Conservation (phyloP, 2,329 filamentous ascomycete species). For the Fusarium xylarioides region DNA sequence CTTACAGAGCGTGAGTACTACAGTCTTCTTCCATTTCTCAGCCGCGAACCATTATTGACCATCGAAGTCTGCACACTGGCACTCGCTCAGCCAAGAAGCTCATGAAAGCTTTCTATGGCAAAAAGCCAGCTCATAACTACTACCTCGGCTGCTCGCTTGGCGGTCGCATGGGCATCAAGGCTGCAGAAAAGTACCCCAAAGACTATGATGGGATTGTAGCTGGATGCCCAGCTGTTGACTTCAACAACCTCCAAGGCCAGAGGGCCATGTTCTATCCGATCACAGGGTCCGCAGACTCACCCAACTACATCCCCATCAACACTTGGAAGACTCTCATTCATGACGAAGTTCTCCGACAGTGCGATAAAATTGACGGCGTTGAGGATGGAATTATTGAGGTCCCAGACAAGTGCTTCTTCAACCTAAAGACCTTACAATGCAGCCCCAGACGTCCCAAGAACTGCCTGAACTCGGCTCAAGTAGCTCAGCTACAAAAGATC, state of each 20-base stretch:
- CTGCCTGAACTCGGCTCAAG: conserved; percentile 8
- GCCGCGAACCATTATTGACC: background rate
- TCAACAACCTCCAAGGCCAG: conserved; percentile 50
- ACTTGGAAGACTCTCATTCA: conserved; percentile 46
- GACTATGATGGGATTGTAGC: conserved; percentile 63
- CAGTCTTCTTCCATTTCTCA: accelerated
- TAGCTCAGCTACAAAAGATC: background rate
- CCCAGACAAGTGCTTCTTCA: conserved; percentile 56
- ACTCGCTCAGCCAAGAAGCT: background rate
- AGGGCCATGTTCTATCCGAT: conserved; percentile 26
- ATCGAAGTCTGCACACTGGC: background rate
- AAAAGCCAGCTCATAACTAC: conserved; percentile 55
- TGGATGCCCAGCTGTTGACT: conserved; percentile 58
- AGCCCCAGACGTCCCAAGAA: background rate
- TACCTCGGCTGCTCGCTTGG: conserved; percentile 68
- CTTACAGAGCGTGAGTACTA: conserved; percentile 36
- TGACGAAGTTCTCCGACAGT: conserved; percentile 57
- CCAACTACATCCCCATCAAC: background rate
- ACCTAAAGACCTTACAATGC: conserved; percentile 53
- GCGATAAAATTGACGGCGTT: conserved; percentile 60
- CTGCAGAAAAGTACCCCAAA: conserved; percentile 61
- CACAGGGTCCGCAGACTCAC: background rate
- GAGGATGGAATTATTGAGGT: conserved; percentile 60
- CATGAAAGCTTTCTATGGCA: conserved; percentile 54
- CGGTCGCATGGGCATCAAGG: conserved; percentile 65